Evolutionary conservation across 2,329 filamentous ascomycete genomes (phyloP).

Genomic region (Helicocarpus griseus): DNA sequence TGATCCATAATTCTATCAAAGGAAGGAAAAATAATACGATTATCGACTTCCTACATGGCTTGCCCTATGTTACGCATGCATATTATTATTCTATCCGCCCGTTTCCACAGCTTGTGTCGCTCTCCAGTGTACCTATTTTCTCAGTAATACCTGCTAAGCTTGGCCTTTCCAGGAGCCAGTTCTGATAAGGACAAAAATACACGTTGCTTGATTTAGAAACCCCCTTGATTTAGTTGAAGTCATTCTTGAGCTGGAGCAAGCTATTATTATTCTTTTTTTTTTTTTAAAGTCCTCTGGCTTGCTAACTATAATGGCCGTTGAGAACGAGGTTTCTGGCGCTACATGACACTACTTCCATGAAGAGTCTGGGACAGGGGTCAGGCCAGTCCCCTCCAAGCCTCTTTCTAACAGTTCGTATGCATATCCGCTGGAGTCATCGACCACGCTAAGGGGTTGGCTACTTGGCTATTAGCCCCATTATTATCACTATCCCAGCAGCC

Average conservation of each 20-base stretch:
- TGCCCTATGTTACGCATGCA: not conserved
- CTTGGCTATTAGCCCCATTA: not conserved
- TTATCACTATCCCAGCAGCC: too few species aligned
- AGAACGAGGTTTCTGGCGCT: not conserved
- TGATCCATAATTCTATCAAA: too few species aligned
- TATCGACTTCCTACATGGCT: too few species aligned
- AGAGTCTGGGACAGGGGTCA: not conserved
- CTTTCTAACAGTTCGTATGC: not conserved
- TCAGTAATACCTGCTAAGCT: too few species aligned
- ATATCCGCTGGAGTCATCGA: not conserved
- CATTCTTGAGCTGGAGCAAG: not conserved
- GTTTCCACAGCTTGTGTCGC: too few species aligned
- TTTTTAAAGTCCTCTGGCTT: not conserved
- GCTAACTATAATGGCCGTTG: not conserved
- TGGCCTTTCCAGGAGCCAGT: too few species aligned
- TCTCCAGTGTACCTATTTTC: too few species aligned
- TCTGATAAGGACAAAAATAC: too few species aligned
- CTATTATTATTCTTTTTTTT: not conserved
- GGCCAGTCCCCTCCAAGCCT: constrained; percentile 1
- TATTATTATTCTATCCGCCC: too few species aligned
- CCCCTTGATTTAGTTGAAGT: too few species aligned
- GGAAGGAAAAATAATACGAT: too few species aligned
- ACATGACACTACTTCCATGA: not conserved
- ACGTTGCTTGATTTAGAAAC: too few species aligned
- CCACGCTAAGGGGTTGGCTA: not conserved